Evolutionary conservation across 2,329 filamentous ascomycete genomes (phyloP).

Genomic region (Penicillium palitans): DNA sequence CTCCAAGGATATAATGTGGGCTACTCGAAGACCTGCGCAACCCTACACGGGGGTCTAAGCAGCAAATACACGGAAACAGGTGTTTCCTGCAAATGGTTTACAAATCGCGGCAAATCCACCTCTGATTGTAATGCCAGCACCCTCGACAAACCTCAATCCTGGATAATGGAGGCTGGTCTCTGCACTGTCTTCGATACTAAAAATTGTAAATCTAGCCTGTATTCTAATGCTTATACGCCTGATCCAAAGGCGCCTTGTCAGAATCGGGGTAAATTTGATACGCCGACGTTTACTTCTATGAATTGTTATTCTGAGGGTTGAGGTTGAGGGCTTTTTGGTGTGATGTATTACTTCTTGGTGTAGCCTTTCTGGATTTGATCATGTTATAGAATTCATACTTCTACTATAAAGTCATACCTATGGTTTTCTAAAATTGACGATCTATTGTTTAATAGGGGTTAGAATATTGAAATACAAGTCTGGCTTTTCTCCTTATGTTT

Average conservation of each 20-base stretch:
- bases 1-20: constrained; percentile 8
- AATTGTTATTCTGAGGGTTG: not conserved
- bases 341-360: not conserved
- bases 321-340: not conserved
- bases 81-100: constrained; percentile 1
- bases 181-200: not conserved
- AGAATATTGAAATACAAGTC: too few species aligned
- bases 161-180: not conserved
- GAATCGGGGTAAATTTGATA: not conserved
- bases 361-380: not conserved
- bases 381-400: not conserved
- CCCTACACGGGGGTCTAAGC: not conserved
- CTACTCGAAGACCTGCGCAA: not conserved
- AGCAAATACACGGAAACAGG: not conserved
- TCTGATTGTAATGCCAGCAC: not conserved
- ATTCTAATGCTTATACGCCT: not conserved
- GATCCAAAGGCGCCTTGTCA: not conserved
- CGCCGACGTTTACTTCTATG: not conserved
- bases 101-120: not conserved
- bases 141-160: not conserved
- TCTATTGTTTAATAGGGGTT: not conserved
- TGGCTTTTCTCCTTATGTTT: too few species aligned
- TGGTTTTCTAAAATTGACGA: not conserved
- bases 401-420: not conserved
- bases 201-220: not conserved